Evolutionary conservation across 225 moss, liverwort and hornwort species (phyloP).

Genomic region (Bryoerythrophyllum caledonicum): DNA sequence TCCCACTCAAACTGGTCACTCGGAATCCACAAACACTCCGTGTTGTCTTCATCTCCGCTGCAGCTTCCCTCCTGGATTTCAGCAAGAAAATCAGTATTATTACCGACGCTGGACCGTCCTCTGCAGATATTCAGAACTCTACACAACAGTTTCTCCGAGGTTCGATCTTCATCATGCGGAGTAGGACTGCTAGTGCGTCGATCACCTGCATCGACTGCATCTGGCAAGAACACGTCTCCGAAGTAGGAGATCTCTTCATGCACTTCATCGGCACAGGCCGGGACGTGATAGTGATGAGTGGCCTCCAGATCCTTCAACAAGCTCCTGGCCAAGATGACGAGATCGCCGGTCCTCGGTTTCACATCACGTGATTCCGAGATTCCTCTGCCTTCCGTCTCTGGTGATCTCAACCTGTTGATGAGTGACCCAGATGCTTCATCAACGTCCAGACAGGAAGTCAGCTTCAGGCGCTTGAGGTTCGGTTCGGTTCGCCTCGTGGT

Average conservation of each 20-base stretch:
- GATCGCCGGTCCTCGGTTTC: background rate
- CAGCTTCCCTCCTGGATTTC: constrained; percentile 31
- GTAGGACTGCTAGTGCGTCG: background rate
- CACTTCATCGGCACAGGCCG: constrained; percentile 12
- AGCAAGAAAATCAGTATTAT: constrained; percentile 27
- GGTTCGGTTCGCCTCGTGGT: background rate
- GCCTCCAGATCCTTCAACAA: background rate
- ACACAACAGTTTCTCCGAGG: background rate
- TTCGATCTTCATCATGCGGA: background rate
- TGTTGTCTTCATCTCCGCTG: constrained; percentile 27
- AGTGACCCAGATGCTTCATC: constrained; percentile 4
- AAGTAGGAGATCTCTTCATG: constrained; percentile 20
- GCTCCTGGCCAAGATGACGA: constrained; percentile 1
- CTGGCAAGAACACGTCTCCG: background rate
- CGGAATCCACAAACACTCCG: constrained; percentile 43
- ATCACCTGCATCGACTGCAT: background rate
- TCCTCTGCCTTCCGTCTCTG: background rate
- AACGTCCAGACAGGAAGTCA: too few species aligned
- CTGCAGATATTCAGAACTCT: constrained; percentile 31
- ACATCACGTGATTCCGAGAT: too few species aligned
- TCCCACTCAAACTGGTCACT: constrained; percentile 39
- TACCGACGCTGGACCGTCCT: constrained; percentile 19
- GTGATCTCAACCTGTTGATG: background rate
- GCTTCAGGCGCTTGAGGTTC: constrained; percentile 4
- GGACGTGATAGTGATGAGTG: background rate